Evolutionary conservation across 148 eudicot genomes (phyloP), one percentile per base, ranked within the genome.

Genomic region (Silene latifolia): DNA sequence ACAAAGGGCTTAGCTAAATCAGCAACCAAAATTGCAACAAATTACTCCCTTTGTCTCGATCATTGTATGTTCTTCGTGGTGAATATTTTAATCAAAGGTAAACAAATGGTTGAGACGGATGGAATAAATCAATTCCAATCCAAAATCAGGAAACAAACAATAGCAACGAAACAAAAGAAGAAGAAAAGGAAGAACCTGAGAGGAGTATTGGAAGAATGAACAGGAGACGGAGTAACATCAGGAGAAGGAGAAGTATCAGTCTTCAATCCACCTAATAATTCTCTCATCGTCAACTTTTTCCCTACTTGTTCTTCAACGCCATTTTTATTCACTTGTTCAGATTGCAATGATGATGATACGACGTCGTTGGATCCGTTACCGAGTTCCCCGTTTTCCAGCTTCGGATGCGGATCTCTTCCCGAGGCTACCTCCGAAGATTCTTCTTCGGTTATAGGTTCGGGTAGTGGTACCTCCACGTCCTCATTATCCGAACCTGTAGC

Each of bases 271-370:
- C 79, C 82, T 79, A 93, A 72, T 82, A 93, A 80, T 63, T 93
- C 95, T 76, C 97, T 72, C 98, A 89, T 93, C n/a, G 93, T 89
- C 19, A 88, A 85, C 11, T 89, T 89, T 47, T 81, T 77, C 46
- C 66, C 74, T 79, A 84, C 20, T 83, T 84, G 27, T 80, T 78
- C 42, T 21, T 67, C 66, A 75, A 69, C 78, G 82, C 83, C 81
- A 72, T 25, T 73, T 23, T 76, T 27, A 56, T 47, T 64, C 46
- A 24, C 8, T 23, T 70, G 17, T 10, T 58, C 53, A 71, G 65
- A 54, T 32, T 32, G 35, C 3, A 32, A 2, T 32, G 35, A 32
- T 32, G 35, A 32, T 32, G 35, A 32, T 14, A 51, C 80, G 15
- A 51, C 56, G 56, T 51, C 56, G 56, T 51, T 51, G 56, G 56